Conservation (phyloP, 129 eudicot genomes). For the Silybum marianum region DNA sequence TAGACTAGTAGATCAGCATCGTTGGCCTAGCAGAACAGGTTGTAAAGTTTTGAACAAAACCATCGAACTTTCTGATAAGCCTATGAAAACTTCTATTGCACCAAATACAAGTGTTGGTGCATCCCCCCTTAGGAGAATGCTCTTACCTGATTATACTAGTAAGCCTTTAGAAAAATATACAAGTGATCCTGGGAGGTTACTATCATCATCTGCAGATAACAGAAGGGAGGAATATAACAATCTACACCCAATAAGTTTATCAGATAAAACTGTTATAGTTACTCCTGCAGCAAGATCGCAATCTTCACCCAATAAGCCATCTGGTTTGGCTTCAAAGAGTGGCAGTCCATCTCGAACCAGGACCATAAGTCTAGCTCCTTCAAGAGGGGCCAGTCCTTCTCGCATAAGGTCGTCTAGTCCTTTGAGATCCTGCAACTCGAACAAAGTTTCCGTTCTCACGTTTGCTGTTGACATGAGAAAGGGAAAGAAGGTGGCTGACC, state of each 20-base stretch:
- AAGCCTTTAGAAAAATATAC: conserved; percentile 55
- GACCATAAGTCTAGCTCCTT: conserved; percentile 43
- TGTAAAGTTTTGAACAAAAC: conserved; percentile 35
- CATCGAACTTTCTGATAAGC: conserved; percentile 47
- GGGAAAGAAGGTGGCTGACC: conserved; percentile 65
- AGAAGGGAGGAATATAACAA: conserved; percentile 35
- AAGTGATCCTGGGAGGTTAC: conserved; percentile 50
- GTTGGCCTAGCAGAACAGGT: conserved; percentile 70
- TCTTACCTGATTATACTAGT: conserved; percentile 42
- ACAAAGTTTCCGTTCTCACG: conserved; percentile 78
- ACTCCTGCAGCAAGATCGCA: conserved; percentile 23
- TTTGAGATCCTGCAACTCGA: conserved; percentile 56
- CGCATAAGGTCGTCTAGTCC: conserved; percentile 80
- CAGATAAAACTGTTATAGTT: conserved; percentile 25
- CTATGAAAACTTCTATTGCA: conserved; percentile 33
- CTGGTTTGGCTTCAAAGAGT: conserved; percentile 41
- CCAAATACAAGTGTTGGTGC: conserved; percentile 29
- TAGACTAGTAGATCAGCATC: conserved; percentile 65
- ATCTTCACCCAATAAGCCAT: conserved; percentile 60
- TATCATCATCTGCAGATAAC: conserved; percentile 14
- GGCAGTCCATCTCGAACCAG: conserved; percentile 59
- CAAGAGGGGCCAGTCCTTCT: conserved; percentile 79
- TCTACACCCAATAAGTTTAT: conserved; percentile 30
- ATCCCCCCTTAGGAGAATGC: conserved; percentile 50
- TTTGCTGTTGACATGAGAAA: conserved; percentile 79